phyloP scores from a whole-genome alignment of 2,329 filamentous ascomycete genomes.

The Talaromyces sp. region DNA sequence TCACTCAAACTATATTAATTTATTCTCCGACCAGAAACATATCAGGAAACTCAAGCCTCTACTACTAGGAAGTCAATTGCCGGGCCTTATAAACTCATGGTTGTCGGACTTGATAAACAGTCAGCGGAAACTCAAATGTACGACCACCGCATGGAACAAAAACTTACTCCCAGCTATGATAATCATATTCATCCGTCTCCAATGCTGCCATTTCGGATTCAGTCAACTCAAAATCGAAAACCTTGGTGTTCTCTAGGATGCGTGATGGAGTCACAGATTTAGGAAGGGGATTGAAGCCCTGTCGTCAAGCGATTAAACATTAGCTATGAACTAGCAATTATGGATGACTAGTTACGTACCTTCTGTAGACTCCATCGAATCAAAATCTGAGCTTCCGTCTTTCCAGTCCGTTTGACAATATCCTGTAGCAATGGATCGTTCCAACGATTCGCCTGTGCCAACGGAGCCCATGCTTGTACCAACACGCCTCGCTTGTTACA shows the following conservation, averaged over 20 bases:
- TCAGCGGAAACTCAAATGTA: background rate
- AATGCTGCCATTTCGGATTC: conserved; percentile 59
- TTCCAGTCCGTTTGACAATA: conserved; percentile 34
- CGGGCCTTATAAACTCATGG: background rate
- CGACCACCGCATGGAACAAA: background rate
- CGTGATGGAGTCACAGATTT: conserved; percentile 60
- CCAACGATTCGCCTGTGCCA: conserved; percentile 46
- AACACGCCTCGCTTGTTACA: conserved; percentile 61
- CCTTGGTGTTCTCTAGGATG: conserved; percentile 58
- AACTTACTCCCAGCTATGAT: background rate
- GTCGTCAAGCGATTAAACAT: background rate
- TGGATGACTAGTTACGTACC: background rate
- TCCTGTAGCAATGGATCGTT: conserved; percentile 53
- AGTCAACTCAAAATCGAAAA: conserved; percentile 60
- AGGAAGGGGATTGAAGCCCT: conserved; percentile 61
- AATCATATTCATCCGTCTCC: conserved; percentile 50
- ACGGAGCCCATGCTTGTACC: conserved; percentile 55
- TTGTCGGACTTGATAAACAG: background rate
- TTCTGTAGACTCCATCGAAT: conserved; percentile 1
- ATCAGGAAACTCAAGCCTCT: no score
- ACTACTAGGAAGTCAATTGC: no score
- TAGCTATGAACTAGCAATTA: no score
- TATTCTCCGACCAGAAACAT: no score
- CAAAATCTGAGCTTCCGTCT: background rate
- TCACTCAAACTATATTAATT: no score